Percentiles rank a stretch among this genome's conserved stretches.
Evolutionary conservation across 2,329 filamentous ascomycete species (phyloP).

Genomic region (Ophiostoma ulmi): DNA sequence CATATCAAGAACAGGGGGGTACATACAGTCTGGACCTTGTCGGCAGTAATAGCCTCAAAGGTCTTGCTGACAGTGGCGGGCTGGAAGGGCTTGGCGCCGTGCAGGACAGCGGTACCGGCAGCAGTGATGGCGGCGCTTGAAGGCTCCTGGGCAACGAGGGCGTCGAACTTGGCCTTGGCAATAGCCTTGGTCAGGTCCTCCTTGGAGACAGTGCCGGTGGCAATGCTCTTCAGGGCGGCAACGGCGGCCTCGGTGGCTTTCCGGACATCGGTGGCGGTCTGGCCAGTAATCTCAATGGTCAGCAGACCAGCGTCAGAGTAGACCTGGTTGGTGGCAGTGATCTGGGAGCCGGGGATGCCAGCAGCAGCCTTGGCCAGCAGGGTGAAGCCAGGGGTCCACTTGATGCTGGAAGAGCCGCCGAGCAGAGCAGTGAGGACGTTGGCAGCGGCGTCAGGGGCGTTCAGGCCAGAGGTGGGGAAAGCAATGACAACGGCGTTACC

Average conservation of each 20-base stretch:
- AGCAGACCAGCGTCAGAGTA: conserved; percentile 96
- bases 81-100: conserved; percentile 77
- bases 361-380: conserved; percentile 75
- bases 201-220: conserved; percentile 67
- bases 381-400: conserved; percentile 92
- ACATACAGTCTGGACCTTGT: conserved; percentile 79
- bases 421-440: conserved; percentile 83
- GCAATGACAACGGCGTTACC: conserved; percentile 84
- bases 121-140: conserved; percentile 72
- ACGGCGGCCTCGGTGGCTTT: conserved; percentile 71
- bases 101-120: conserved; percentile 78
- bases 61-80: conserved; percentile 67
- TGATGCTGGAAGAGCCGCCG: conserved; percentile 84
- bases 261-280: conserved; percentile 62
- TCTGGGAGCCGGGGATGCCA: conserved; percentile 58
- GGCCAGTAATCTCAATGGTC: conserved; percentile 71
- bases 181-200: conserved; percentile 89
- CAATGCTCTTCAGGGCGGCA: conserved; percentile 75
- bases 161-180: conserved; percentile 88
- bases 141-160: conserved; percentile 75
- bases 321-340: conserved; percentile 69
- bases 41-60: conserved; percentile 73
- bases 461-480: conserved; percentile 83
- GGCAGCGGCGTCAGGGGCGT: conserved; percentile 81
- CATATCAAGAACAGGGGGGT: not conserved